phyloP scores from a whole-genome alignment of 2,329 filamentous ascomycete genomes.

The Akanthomyces lecanii region DNA sequence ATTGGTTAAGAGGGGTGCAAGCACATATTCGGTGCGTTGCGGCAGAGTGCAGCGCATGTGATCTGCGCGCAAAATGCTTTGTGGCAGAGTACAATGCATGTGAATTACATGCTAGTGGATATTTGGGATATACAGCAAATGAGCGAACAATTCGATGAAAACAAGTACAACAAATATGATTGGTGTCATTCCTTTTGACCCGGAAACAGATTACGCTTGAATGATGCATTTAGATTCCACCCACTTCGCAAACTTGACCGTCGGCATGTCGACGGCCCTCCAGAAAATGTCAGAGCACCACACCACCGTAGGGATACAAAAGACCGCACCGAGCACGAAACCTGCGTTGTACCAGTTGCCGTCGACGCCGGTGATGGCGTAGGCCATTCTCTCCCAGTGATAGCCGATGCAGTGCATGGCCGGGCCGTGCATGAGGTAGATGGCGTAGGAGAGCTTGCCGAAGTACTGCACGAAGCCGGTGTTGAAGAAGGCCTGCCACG shows the following conservation, averaged over 20 bases:
- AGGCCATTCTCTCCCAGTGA: constrained; percentile 45
- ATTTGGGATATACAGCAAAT: constrained; percentile 18
- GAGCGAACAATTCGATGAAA: constrained; percentile 13
- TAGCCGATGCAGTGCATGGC: constrained; percentile 52
- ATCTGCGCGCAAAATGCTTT: not conserved
- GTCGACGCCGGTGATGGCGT: constrained; percentile 44
- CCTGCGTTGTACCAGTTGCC: constrained; percentile 42
- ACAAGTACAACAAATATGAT: not conserved
- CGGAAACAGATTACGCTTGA: constrained; percentile 23
- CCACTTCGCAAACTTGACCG: constrained; percentile 54
- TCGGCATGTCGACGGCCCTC: constrained; percentile 51
- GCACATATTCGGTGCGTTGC: no score
- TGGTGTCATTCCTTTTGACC: not conserved
- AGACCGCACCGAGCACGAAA: constrained; percentile 41
- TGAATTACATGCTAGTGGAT: not conserved
- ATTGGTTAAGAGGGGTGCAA: not conserved
- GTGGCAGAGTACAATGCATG: not conserved
- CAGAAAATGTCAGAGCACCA: constrained; percentile 55
- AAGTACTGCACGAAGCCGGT: constrained; percentile 50
- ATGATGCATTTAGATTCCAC: constrained; percentile 42
- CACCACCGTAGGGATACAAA: constrained; percentile 49
- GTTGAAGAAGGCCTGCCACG: constrained; percentile 50
- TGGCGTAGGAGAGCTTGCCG: constrained; percentile 55
- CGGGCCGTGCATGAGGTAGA: constrained; percentile 59
- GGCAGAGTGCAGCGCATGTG: not conserved